Percentiles rank a stretch among this genome's conserved stretches.
These are phyloP conservation scores for Pestalotiopsis fici DNA, from an alignment of 2,329 filamentous ascomycete genomes.

Conservation along the genomic window DNA sequence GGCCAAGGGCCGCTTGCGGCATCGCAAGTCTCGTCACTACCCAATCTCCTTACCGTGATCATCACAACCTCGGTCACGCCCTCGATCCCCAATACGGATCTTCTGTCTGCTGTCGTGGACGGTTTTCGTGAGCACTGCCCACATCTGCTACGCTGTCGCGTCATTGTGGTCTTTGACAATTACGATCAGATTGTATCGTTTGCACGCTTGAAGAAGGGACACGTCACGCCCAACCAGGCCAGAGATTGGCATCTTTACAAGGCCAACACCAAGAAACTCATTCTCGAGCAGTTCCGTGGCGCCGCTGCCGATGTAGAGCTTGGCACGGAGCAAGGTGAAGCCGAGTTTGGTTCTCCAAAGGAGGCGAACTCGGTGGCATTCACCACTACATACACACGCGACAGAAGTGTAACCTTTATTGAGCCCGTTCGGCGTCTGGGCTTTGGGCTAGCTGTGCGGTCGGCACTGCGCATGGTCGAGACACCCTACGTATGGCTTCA, in stretches of 20 bases:
- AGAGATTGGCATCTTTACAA: constrained; percentile 45
- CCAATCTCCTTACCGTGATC: constrained; percentile 39
- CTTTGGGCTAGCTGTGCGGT: constrained; percentile 55
- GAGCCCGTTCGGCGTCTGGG: constrained; percentile 48
- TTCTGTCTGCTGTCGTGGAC: constrained; percentile 45
- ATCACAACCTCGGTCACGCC: constrained; percentile 59
- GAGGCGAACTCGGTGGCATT: constrained; percentile 38
- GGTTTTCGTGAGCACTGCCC: constrained; percentile 47
- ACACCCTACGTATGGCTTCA: constrained; percentile 59
- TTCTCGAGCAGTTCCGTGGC: constrained; percentile 30
- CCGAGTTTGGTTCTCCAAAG: constrained; percentile 49
- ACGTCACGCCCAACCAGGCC: constrained; percentile 48
- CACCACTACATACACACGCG: constrained; percentile 32
- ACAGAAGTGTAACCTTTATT: constrained; percentile 46
- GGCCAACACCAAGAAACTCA: constrained; percentile 43
- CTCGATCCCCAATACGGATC: constrained; percentile 52
- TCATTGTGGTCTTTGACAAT: constrained; percentile 54
- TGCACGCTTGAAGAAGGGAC: constrained; percentile 54
- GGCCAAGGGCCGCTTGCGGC: not conserved
- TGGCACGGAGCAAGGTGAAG: constrained; percentile 29
- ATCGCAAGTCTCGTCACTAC: not conserved
- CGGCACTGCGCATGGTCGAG: constrained; percentile 44
- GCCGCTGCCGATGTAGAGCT: constrained; percentile 1
- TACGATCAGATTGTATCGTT: constrained; percentile 46
- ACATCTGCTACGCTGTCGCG: constrained; percentile 38